Base-by-base conservation (phyloP, 2,329 filamentous ascomycete genomes). In the Penicillium sp. region DNA sequence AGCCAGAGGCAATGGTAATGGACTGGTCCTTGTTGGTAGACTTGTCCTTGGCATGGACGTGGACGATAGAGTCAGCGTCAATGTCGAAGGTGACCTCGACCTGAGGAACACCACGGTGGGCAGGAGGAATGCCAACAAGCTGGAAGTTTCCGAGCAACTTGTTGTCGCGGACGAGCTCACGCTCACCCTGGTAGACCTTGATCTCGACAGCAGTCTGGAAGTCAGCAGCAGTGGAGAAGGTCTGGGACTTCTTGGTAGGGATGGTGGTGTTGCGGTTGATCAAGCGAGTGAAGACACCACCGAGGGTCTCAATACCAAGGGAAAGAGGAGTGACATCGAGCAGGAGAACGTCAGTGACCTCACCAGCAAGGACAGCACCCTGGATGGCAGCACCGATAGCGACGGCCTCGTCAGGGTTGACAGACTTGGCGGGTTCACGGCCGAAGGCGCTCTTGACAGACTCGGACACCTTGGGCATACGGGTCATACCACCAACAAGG, bases 261-360 rank as follows among this genome's bases (percentile, higher is more conserved):
- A 97, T 97, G 64, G 93, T 97, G 71, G 93, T 97, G 85, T 97
- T 97, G 69, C 93, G 90, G 87, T 96, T 96, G 83, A 97, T 97
- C 77, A 97, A 78, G 73, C 91, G 91, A 63, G 93, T 97, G 84
- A 97, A 96, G 70, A 97, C 92, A 85, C 93, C 93, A 67, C 93
- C 93, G 30, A 96, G 88, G 57, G 93, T 97, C 86, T 97, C 93
- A 66, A 97, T 97, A 88, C 93, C 93, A 62, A 97, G 91, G 52
- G 93, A 97, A 38, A 97, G 85, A 66, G 93, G 93, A 64, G 93
- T 96, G 64, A 97, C 93, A 74, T 97, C 93, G 66, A 97, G 89
- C 59, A 97, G 86, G 49, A 97, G 84, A 55, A 97, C 88, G 71
- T 97, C 92, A 77, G 91, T 97, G 71, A 97, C 92, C 78, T 97